phyloP scores from a whole-genome alignment of 78 protist species.

The Polysphondylium violaceum region DNA sequence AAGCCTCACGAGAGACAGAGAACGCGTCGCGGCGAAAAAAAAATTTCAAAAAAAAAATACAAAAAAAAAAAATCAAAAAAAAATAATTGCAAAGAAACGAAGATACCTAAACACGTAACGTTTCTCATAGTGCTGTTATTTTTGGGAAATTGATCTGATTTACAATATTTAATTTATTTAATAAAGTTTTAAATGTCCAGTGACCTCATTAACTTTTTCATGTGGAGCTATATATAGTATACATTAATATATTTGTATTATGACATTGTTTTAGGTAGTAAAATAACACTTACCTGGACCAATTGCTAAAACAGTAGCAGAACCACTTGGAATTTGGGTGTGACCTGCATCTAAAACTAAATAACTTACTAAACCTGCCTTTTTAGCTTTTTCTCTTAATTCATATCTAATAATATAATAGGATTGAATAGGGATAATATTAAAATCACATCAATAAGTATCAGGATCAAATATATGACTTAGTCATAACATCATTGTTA shows the following conservation, averaged over 20 bases:
- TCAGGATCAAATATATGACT: background rate
- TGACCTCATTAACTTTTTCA: background rate
- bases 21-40: background rate
- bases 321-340: slow-evolving; percentile 90
- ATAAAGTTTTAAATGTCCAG: slow-evolving; percentile 19
- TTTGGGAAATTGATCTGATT: background rate
- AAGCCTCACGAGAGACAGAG: too few relatives aligned
- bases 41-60: background rate
- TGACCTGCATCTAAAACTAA: slow-evolving; percentile 91
- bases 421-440: too few relatives aligned
- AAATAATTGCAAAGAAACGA: too few relatives aligned
- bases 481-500: background rate
- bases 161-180: background rate
- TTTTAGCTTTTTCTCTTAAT: slow-evolving; percentile 53
- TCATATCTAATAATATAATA: too few relatives aligned
- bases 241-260: too few relatives aligned
- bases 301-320: slow-evolving; percentile 88
- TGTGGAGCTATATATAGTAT: too few relatives aligned
- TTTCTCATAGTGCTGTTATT: background rate
- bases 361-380: slow-evolving; percentile 54
- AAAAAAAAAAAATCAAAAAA: background rate
- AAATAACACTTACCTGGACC: slow-evolving; percentile 89
- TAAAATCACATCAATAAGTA: too few relatives aligned
- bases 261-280: background rate
- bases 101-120: background rate